phyloP scores from a whole-genome alignment of 176 grass and related monocot species.

The Guadua angustifolia region DNA sequence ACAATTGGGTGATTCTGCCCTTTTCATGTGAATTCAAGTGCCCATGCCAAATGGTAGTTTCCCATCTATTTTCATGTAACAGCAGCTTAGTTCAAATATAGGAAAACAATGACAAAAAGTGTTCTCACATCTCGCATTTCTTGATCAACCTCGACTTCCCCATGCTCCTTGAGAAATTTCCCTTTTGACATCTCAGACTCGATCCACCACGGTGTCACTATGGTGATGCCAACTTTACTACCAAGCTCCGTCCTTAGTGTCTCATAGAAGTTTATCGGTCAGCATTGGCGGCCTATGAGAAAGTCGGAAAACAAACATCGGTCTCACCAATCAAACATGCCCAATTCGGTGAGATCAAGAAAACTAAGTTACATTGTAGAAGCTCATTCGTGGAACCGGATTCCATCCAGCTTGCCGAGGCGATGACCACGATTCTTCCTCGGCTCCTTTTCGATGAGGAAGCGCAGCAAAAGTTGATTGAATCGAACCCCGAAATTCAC shows the following conservation, averaged over 20 bases:
- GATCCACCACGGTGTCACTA: conserved; percentile 63
- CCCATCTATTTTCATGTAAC: not conserved
- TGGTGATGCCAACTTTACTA: conserved; percentile 55
- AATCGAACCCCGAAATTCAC: conserved; percentile 76
- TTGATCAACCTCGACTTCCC: conserved; percentile 51
- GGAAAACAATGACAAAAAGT: not conserved
- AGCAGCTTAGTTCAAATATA: not conserved
- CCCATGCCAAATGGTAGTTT: too few relatives aligned
- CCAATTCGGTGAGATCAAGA: not conserved
- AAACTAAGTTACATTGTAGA: conserved; percentile 50
- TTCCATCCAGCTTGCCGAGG: conserved; percentile 59
- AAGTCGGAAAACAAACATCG: not conserved
- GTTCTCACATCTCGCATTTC: conserved; percentile 57
- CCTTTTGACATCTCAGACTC: conserved; percentile 75
- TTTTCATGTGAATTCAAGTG: too few relatives aligned
- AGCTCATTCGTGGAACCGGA: conserved; percentile 56
- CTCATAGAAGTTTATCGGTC: conserved; percentile 69
- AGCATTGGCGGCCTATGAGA: conserved; percentile 65
- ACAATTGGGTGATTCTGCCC: too few relatives aligned
- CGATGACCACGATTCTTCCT: conserved; percentile 64
- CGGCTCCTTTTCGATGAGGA: conserved; percentile 54
- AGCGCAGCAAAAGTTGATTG: conserved; percentile 64
- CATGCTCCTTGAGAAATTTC: conserved; percentile 46
- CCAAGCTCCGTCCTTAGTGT: conserved; percentile 56
- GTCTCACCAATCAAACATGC: not conserved